Evolutionary conservation across 805 yeast species (phyloP), one percentile per base, ranked within the genome.

Genomic region (Tetrapisispora taiwanensis): DNA sequence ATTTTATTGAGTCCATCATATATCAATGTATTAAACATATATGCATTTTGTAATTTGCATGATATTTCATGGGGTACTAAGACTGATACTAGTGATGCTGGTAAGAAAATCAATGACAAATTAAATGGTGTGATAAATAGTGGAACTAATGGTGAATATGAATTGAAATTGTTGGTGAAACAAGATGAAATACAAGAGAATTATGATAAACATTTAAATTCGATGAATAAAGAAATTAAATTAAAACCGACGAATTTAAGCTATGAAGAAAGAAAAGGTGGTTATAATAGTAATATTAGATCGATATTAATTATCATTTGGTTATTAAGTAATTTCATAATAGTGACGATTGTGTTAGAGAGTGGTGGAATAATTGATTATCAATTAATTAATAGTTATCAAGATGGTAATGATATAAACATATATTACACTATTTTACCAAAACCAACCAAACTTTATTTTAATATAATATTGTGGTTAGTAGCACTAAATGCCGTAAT

Each of bases 41-140:
- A 90, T 65, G 95, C 97, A 1, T 89, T 90, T 62, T 89, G 97
- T 69, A 90, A 90, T 65, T 81, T 90, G 48, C 95, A 90, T 63
- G 98, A 90, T 68, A 81, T 90, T 36, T 84, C 96, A 7, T 90
- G 97, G 97, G 97, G 97, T 60, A 90, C 95, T 4, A 86, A 89
- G 62, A 95, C 95, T 10, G 18, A 36, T 12, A 28, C 24, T 12
- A 14, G 7, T 7, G 30, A 7, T 10, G 15, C n/a, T 13, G 14
- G 14, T 22, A 85, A 80, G 41, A 85, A 80, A 41, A 78, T 76
- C 7, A 72, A 76, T 39, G 58, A 75, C 69, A 19, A 15, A 15
- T 65, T 95, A 75, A 72, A 92, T 54, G 97, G 97, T 48, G 79
- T 81, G 34, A 96, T 95, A 18, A 84, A 81, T 55, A 73, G 84